These are phyloP conservation scores for Helenozyma rhizophorensis DNA, from an alignment of 805 yeast genomes.

Conservation along the genomic window DNA sequence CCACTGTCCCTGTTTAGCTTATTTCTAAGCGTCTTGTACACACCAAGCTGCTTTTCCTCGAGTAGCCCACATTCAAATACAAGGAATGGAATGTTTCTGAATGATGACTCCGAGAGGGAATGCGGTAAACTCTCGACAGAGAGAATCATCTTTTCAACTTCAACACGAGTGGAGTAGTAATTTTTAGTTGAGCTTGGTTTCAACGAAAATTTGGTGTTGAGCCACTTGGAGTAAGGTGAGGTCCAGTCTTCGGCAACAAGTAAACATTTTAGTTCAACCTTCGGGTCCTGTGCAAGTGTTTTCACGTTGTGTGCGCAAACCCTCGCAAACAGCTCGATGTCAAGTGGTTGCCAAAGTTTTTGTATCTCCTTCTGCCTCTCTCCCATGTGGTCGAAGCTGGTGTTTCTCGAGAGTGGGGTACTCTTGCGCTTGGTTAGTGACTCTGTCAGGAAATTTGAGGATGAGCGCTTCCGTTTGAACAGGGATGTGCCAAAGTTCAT, in stretches of 20 bases:
- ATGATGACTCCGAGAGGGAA: slow-evolving; percentile 32
- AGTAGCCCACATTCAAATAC: slow-evolving; percentile 51
- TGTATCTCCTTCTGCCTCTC: slow-evolving; percentile 32
- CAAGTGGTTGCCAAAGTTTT: slow-evolving; percentile 47
- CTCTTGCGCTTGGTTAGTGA: slow-evolving; percentile 3
- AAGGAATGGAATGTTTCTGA: slow-evolving; percentile 39
- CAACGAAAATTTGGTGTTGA: slow-evolving; percentile 41
- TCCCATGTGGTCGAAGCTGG: slow-evolving; percentile 7
- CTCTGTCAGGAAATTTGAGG: slow-evolving; percentile 6
- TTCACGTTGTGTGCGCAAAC: slow-evolving; percentile 25
- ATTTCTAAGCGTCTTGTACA: slow-evolving; percentile 16
- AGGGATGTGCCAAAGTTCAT: slow-evolving; percentile 20
- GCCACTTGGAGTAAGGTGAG: slow-evolving; percentile 45
- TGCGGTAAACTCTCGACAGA: slow-evolving; percentile 40
- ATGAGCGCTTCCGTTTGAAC: slow-evolving; percentile 13
- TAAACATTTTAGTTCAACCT: slow-evolving; percentile 28
- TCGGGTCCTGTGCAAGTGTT: slow-evolving; percentile 16
- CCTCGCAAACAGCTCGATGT: slow-evolving; percentile 31
- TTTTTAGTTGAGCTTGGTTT: slow-evolving; percentile 22
- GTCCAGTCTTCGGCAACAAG: slow-evolving; percentile 49
- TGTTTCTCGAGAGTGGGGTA: background rate
- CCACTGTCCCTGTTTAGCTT: slow-evolving; percentile 36
- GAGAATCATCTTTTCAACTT: slow-evolving; percentile 25
- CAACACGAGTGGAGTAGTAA: slow-evolving; percentile 23
- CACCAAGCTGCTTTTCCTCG: slow-evolving; percentile 10